A percentile compares a stretch with the other conserved stretches of the same genome.
These are phyloP conservation scores for Tilletiaria anomala DNA, from an alignment of 1,284 basidiomycete genomes.

Conservation along the genomic window DNA sequence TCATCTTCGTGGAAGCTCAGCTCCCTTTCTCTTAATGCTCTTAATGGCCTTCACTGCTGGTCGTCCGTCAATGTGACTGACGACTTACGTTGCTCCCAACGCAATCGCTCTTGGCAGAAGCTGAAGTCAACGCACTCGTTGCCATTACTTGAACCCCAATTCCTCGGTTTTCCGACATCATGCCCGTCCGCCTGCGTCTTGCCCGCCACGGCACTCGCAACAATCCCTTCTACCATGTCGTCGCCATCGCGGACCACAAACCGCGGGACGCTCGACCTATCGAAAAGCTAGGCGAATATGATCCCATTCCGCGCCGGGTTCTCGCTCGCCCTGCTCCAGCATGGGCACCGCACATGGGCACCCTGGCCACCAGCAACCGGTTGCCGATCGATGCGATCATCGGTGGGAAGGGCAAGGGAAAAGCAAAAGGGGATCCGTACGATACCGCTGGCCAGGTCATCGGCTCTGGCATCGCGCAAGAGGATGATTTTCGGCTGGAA, in stretches of 20 bases:
- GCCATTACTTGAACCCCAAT: no score
- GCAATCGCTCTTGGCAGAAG: no score
- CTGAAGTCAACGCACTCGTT: no score
- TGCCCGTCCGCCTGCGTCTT: slow-evolving; percentile 73
- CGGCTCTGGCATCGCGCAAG: not conserved
- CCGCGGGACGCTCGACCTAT: slow-evolving; percentile 75
- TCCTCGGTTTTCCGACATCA: slow-evolving; percentile 43
- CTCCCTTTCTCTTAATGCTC: no score
- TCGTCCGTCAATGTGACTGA: no score
- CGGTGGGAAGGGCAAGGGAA: not conserved
- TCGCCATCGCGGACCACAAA: slow-evolving; percentile 63
- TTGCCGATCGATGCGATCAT: not conserved
- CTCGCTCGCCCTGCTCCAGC: not conserved
- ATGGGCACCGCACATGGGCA: not conserved
- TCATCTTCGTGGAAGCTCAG: no score
- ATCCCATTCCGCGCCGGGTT: slow-evolving; percentile 48
- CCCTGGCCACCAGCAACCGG: not conserved
- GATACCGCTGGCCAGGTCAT: not conserved
- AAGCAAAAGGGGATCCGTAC: not conserved
- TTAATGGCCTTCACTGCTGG: no score
- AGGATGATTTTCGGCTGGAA: slow-evolving; percentile 31
- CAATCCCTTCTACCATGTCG: slow-evolving; percentile 70
- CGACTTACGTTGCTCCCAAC: no score
- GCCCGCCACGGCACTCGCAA: slow-evolving; percentile 68
- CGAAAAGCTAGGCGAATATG: slow-evolving; percentile 75